Evolutionary conservation across 768 basidiomycete genomes (phyloP).

Genomic region (Imleria badia): DNA sequence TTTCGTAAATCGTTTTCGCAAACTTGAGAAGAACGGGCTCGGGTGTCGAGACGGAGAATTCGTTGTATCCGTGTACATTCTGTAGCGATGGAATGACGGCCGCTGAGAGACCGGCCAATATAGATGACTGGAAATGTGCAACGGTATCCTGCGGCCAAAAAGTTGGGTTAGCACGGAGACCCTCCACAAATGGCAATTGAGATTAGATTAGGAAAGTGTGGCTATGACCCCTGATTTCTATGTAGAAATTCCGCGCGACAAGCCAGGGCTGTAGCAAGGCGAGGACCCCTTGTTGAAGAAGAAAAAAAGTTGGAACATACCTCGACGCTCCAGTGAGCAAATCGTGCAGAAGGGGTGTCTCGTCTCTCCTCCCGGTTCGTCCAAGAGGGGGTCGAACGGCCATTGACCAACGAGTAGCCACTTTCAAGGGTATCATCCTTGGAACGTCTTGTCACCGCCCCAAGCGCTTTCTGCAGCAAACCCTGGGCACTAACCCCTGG

Average conservation of each 20-base stretch:
- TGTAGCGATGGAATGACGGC: constrained; percentile 63
- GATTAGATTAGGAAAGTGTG: neutral
- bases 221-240: constrained; percentile 16
- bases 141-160: constrained; percentile 62
- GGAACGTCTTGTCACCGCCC: constrained; percentile 32
- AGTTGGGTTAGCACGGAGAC: neutral
- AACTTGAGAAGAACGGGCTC: constrained; percentile 87
- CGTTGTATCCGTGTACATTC: constrained; percentile 82
- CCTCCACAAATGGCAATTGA: neutral
- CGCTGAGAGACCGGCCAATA: constrained; percentile 58
- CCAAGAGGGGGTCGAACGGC: constrained; percentile 7
- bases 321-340: constrained; percentile 65
- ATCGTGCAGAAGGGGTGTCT: constrained; percentile 65
- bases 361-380: constrained; percentile 32
- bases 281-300: neutral
- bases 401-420: constrained; percentile 37
- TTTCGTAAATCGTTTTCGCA: constrained; percentile 93
- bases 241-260: neutral
- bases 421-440: constrained; percentile 34
- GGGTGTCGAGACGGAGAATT: constrained; percentile 82
- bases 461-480: constrained; percentile 46
- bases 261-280: neutral
- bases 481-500: constrained; percentile 45
- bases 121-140: constrained; percentile 64
- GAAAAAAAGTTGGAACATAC: constrained; percentile 38